Base-by-base conservation (phyloP, 23 red algal species). In the Agarophyton chilense region DNA sequence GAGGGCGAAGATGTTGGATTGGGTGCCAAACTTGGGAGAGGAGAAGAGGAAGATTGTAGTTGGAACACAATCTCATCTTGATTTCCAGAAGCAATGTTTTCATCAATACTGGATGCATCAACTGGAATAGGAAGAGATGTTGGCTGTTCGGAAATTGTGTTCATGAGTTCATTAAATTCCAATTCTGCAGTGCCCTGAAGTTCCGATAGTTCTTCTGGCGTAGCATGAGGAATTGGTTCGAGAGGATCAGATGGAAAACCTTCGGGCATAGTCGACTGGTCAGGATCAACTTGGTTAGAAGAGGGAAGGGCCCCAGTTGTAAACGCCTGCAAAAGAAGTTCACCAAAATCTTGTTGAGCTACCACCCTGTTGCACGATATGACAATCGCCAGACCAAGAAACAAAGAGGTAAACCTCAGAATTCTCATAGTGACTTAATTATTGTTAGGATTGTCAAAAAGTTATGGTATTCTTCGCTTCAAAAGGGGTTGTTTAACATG, bases 321-420 rank as follows among this genome's bases (percentile, higher is more conserved):
- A 54, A 86, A 86, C 2, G 64, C 82, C 19, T 86, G 62, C 21
- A 86, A 38, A 34, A 86, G 82, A 2, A 74, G 28, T 46, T 86
- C 64, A 26, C 47, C 82, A 67, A 86, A 86, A 49, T 86, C 82
- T 19, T 38, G 39, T 35, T 86, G 82, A 53, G 62, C 82, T 31
- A 25, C 19, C 11, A 33, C 76, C n/a, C 50, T n/a, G 39, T 34
- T 24, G 5, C 40, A 24, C 29, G 43, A 74, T 49, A 74, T 36
- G 31, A 29, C 31, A 65, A 65, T 65, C 0, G 9, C 16, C 31
- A 65, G 35, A 65, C 31, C 6, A 29, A 38, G 31, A 3, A 65
- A 65, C 29, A 65, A 18, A 35, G 31, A 25, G 2, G 60, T 17
- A 29, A 25, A 17, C 13, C 10, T 18, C 25, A 38, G 7, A 29